A percentile compares a stretch with the other conserved stretches of the same genome.
Evolutionary conservation across 495 filamentous ascomycete species (phyloP).

Genomic region (Bacidia gigantensis): DNA sequence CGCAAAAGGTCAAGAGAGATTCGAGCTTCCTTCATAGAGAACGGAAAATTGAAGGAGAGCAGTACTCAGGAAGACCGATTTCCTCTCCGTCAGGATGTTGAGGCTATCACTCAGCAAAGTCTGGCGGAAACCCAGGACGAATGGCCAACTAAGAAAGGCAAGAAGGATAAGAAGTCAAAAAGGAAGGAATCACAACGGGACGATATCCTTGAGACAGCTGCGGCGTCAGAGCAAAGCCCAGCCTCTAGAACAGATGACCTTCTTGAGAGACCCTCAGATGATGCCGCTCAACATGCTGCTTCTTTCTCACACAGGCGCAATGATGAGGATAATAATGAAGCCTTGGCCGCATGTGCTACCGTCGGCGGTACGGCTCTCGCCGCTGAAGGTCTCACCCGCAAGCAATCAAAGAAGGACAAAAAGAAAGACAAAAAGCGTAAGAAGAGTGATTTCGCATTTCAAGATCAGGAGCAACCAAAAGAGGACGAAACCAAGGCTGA

Average conservation of each 20-base stretch:
- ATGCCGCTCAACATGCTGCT: background rate
- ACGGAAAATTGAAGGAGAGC: background rate
- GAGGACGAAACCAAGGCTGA: background rate
- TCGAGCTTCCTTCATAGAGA: background rate
- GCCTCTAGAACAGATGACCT: background rate
- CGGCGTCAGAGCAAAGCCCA: background rate
- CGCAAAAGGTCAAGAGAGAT: background rate
- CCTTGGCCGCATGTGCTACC: background rate
- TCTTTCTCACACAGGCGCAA: background rate
- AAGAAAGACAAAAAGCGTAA: conserved; percentile 15
- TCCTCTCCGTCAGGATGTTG: background rate
- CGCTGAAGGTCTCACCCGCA: conserved; percentile 5
- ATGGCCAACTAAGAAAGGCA: conserved; percentile 17
- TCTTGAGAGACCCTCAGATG: background rate
- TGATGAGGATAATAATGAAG: background rate
- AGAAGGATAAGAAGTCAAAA: conserved; percentile 42
- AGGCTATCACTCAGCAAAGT: background rate
- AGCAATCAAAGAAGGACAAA: conserved; percentile 4
- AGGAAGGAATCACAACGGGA: background rate
- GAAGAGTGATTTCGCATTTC: conserved; percentile 5
- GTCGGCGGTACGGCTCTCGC: conserved; percentile 4
- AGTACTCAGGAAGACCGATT: background rate
- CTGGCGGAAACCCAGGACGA: background rate
- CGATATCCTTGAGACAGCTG: background rate
- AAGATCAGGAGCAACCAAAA: background rate